Base-by-base conservation (phyloP, 2,329 filamentous ascomycete genomes). In the Biscogniauxia mediterranea region DNA sequence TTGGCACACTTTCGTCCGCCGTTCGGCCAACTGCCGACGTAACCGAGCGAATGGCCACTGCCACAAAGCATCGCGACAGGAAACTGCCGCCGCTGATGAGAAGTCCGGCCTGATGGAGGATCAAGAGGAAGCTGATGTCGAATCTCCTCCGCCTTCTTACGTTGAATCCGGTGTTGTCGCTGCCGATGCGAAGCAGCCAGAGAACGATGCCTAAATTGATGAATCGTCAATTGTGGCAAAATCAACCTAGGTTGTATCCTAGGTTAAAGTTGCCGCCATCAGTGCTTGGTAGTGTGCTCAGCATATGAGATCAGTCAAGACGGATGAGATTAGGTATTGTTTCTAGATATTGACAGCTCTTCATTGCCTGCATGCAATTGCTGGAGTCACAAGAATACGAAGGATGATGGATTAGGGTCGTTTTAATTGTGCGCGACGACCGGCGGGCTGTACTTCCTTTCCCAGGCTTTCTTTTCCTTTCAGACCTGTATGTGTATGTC, bases 1-100 rank as follows among this genome's bases (percentile, higher is more conserved):
- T 25, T 85, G 85, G 79, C 83, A 84, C 64, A 75, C 81, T 63
- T 72, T 88, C 63, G 77, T 78, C 69, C 83, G 84, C 69, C 83
- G 84, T 69, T 82, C 83, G 55, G 69, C 69, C 57, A 71, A 71
- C 66, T 69, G 70, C 32, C 72, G 73, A 57, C 71, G 69, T 56
- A 71, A 69, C 59, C 72, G 70, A 61, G 69, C 73, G 64, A 73
- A 72, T 52, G 71, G 70, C 52, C 73, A 70, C 57, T 66, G 68
- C 19, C 60, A 67, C 69, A 79, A 80, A 72, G 71, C 74, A n/a
- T 65, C 73, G 2, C 66, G 66, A 13, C 61, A 69, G n/a, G 80
- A 81, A 66, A 71, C 69, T 54, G 76, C 71, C 42, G 68, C 63
- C 15, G 75, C 74, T 1, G 80, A 83, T 21, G 83, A 85, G 73